Evolutionary conservation across 2,329 filamentous ascomycete species (phyloP).

Genomic region (Calonectria honghensis): DNA sequence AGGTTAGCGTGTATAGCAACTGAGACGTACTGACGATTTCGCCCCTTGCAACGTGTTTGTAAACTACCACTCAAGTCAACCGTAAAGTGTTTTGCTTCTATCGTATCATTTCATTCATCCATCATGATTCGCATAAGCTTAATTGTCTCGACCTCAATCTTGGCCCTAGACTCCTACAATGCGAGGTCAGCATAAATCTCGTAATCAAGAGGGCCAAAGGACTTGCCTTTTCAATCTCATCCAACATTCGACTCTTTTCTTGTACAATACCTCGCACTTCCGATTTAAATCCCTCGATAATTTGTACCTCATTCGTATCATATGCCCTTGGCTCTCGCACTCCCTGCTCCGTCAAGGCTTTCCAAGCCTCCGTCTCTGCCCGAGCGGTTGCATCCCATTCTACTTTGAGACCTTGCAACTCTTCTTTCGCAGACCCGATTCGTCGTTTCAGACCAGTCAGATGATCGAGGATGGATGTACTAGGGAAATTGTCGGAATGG

Average conservation of each 20-base stretch:
- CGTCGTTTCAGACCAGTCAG: slow-evolving; percentile 49
- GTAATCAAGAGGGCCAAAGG: fast-evolving
- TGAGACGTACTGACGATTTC: not conserved
- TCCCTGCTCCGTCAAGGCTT: slow-evolving; percentile 34
- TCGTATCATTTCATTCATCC: slow-evolving; percentile 27
- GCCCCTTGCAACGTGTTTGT: not conserved
- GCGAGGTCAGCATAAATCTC: not conserved
- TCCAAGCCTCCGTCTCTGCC: slow-evolving; percentile 48
- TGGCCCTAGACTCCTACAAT: slow-evolving; percentile 55
- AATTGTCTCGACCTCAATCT: slow-evolving; percentile 52
- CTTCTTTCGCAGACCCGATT: slow-evolving; percentile 49
- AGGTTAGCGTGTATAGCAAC: slow-evolving; percentile 40
- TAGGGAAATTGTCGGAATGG: slow-evolving; percentile 47
- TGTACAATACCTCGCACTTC: slow-evolving; percentile 52
- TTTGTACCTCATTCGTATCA: not conserved
- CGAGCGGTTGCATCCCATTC: slow-evolving; percentile 55
- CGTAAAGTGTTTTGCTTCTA: not conserved
- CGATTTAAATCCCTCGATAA: slow-evolving; percentile 39
- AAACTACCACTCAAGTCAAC: not conserved
- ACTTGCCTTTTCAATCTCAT: slow-evolving; percentile 56
- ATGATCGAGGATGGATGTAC: slow-evolving; percentile 54
- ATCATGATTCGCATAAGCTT: slow-evolving; percentile 56
- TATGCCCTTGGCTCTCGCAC: not conserved
- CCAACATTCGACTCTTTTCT: slow-evolving; percentile 48
- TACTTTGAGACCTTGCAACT: slow-evolving; percentile 48